Evolutionary conservation across 2,329 filamentous ascomycete species (phyloP).

Genomic region (Apiospora marii): DNA sequence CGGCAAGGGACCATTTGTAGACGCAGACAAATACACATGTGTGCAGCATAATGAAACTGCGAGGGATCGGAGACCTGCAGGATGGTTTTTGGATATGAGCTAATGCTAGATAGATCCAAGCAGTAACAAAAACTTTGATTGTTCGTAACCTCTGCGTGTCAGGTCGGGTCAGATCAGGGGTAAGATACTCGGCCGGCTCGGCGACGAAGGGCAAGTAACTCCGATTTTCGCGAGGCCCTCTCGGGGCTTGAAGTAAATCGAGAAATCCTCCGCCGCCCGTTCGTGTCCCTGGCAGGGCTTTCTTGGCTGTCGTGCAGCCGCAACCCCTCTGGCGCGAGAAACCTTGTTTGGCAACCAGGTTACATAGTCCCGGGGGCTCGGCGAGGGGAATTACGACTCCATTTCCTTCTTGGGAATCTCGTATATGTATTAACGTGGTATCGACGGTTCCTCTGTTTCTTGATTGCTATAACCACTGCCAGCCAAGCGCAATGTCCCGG

Average conservation of each 20-base stretch:
- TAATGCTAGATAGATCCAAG: not conserved
- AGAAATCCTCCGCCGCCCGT: slow-evolving; percentile 12
- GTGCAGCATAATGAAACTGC: not conserved
- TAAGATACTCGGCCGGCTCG: not conserved
- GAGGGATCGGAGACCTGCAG: not conserved
- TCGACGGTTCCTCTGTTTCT: not conserved
- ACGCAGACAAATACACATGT: not conserved
- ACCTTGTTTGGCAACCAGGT: not conserved
- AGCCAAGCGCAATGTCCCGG: not conserved
- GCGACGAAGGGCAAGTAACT: not conserved
- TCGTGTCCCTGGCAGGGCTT: not conserved
- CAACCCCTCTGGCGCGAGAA: not conserved
- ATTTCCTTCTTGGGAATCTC: not conserved
- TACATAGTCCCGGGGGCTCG: not conserved
- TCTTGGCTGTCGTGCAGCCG: not conserved
- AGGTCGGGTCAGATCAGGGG: not conserved
- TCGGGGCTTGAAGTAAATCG: slow-evolving; percentile 1
- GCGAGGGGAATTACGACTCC: not conserved
- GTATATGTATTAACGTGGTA: slow-evolving; percentile 12
- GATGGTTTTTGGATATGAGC: not conserved
- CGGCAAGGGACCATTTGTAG: not conserved
- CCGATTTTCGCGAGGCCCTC: not conserved
- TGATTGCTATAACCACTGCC: not conserved
- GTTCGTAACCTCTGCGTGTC: not conserved
- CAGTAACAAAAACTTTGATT: not conserved